These are phyloP conservation scores for Solanum chiquidenum DNA, from an alignment of 257 asterid genomes.

Conservation along the genomic window DNA sequence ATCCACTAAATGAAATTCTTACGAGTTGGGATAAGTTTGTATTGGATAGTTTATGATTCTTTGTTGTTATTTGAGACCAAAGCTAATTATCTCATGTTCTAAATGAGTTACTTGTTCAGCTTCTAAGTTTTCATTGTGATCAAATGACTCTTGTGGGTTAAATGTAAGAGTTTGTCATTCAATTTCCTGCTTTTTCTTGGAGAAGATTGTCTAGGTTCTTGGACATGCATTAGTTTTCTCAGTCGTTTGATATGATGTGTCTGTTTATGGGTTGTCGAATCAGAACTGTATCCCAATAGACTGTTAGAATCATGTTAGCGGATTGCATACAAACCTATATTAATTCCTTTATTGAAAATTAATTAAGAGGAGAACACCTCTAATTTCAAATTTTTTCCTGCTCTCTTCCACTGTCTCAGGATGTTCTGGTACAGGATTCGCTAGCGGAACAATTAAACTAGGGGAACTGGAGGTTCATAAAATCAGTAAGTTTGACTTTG, in stretches of 20 bases:
- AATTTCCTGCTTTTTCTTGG: not conserved
- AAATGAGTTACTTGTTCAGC: not conserved
- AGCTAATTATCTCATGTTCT: not conserved
- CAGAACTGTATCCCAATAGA: not conserved
- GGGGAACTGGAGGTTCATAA: conserved; percentile 76
- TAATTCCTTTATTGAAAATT: not conserved
- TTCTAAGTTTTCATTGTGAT: not conserved
- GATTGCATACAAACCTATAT: not conserved
- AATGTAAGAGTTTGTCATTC: not conserved
- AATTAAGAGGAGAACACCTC: not conserved
- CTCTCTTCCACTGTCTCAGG: conserved; percentile 2
- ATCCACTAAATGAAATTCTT: not conserved
- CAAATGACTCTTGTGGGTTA: not conserved
- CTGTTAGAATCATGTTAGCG: not conserved
- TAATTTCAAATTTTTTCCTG: not conserved
- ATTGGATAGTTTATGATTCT: not conserved
- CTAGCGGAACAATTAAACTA: conserved; percentile 37
- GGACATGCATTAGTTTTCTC: not conserved
- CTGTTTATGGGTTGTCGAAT: not conserved
- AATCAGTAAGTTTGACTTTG: conserved; percentile 43
- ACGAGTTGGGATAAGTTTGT: not conserved
- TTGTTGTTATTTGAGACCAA: not conserved
- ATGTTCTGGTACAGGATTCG: conserved; percentile 61
- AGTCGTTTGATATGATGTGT: not conserved
- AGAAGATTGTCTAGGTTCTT: not conserved